Evolutionary conservation across 208 protist species (phyloP), one percentile per base, ranked within the genome.

Genomic region (Blechomonas ayalai): DNA sequence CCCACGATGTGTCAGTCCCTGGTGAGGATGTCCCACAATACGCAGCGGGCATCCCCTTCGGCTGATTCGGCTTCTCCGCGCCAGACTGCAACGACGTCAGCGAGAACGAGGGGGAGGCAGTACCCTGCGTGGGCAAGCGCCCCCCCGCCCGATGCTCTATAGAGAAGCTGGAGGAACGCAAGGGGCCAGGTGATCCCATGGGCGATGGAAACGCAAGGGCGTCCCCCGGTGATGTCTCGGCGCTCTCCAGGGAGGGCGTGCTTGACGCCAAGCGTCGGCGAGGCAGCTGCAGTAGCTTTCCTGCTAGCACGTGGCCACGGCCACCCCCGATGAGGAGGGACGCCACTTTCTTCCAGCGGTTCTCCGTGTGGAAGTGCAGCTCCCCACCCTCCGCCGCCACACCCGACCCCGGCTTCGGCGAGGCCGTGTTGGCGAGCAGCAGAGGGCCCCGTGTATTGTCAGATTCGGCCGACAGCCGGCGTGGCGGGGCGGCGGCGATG

Each of bases 11-110:
- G 49, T 18, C 39, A 29, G 52, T 20, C 31, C 29, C 9, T 38
- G 31, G 20, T 26, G 28, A 16, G 28, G 45, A 39, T 31, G 22
- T 29, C 39, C 26, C 23, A 60, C 15, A 23, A 48, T 27, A 12
- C 22, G 40, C 19, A 18, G 26, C 24, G 15, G 31, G 13, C 20
- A 33, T 53, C 12, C 20, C 35, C 8, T 8, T 36, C 40, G 2
- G 53, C 34, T n/a, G 45, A 25, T 18, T 52, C 16, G 7, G 28
- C 27, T 13, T 31, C 20, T 19, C 12, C 3, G 7, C 33, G 32
- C 4, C 6, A 28, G 4, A 23, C 26, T 18, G 10, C 40, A 24
- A 35, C n/a, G 40, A 6, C 8, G 40, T 10, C 40, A 18, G 12
- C 25, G 23, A 7, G 40, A 24, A 10, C 18, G 28, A n/a, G 32